A percentile compares a stretch with the other conserved stretches of the same genome.
phyloP scores from a whole-genome alignment of 208 protist species.

The Leishmania guyanensis region DNA sequence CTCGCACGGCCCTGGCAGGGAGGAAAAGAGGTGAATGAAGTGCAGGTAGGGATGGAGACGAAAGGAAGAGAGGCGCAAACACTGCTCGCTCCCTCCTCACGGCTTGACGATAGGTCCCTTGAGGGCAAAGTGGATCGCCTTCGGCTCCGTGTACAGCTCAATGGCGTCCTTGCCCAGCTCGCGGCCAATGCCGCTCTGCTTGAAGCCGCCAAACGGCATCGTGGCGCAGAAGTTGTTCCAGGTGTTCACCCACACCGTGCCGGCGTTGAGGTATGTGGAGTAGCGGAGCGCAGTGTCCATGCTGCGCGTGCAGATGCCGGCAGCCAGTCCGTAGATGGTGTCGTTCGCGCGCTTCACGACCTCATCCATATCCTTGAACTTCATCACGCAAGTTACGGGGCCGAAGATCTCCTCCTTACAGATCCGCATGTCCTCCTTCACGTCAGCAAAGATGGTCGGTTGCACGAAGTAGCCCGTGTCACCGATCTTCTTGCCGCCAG shows the following conservation, averaged over 20 bases:
- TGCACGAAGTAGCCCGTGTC: constrained; percentile 83
- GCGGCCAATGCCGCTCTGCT: constrained; percentile 84
- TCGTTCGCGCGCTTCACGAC: constrained; percentile 79
- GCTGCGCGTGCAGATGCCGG: constrained; percentile 77
- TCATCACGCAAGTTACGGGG: constrained; percentile 85
- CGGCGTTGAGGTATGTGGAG: constrained; percentile 61
- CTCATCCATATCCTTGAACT: constrained; percentile 84
- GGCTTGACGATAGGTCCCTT: constrained; percentile 64
- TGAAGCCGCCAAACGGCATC: constrained; percentile 88
- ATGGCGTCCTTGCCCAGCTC: constrained; percentile 78
- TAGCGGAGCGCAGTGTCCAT: constrained; percentile 71
- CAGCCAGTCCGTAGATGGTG: constrained; percentile 84
- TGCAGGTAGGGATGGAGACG: not conserved
- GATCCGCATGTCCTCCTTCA: constrained; percentile 77
- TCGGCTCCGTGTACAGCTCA: constrained; percentile 74
- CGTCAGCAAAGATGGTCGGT: constrained; percentile 84
- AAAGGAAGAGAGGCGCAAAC: not conserved
- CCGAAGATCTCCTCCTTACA: constrained; percentile 91
- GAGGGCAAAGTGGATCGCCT: constrained; percentile 66
- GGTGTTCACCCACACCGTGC: constrained; percentile 90
- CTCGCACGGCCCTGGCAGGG: not conserved
- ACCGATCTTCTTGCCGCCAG: constrained; percentile 52
- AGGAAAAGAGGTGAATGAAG: not conserved
- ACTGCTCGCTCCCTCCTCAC: constrained; percentile 24
- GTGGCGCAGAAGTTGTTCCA: constrained; percentile 82